Base-by-base conservation (phyloP, 2,329 filamentous ascomycete species). In the Aspergillus japonicus region DNA sequence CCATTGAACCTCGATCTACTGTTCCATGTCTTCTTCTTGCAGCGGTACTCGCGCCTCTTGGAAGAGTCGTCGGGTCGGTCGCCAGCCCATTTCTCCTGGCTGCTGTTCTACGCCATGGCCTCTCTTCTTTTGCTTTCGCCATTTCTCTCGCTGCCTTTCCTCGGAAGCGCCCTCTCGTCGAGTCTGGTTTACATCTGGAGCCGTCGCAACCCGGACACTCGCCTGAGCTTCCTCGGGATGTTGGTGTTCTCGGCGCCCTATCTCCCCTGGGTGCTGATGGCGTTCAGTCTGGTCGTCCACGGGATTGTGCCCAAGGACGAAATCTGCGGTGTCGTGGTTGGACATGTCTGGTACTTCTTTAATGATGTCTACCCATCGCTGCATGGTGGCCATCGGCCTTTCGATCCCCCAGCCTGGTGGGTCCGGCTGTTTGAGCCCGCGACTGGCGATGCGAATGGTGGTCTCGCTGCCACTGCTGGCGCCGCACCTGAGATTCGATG, bases 161-260 rank as follows among this genome's bases (percentile, higher is more conserved):
- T 99, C 11, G 95, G 95, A n/a, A 91, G 93, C 47, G 91, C 94
- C 1, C 84, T 99, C 14, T 96, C 91, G 4, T 96, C 92, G 53
- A 96, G 91, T 5, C 82, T 99, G 62, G 94, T 98, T 58, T 99
- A 99, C 76, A 97, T 99, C 70, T 99, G 95, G 95, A 95, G 92
- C 64, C 86, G 95, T 56, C 88, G 94, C 59, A 98, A 99, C 73
- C 94, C 95, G 0, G 91, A 97, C 64, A 96, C 92, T 0, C 84
- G 91, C 59, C 83, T 99, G 14, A 96, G 91, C 72, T 92, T 96
- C 74, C 79, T 99, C 4, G 95, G 95, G 0, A 75, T 99, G 51
- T 78, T 98, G 47, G 90, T 95, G 1, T 98, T 99, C 77, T 92
- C 90, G 5, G 95, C 95, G 23, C 95, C 95, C 0, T 98, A 96